These are phyloP conservation scores for Polymyxa betae DNA, from an alignment of 208 protist genomes.

Conservation along the genomic window DNA sequence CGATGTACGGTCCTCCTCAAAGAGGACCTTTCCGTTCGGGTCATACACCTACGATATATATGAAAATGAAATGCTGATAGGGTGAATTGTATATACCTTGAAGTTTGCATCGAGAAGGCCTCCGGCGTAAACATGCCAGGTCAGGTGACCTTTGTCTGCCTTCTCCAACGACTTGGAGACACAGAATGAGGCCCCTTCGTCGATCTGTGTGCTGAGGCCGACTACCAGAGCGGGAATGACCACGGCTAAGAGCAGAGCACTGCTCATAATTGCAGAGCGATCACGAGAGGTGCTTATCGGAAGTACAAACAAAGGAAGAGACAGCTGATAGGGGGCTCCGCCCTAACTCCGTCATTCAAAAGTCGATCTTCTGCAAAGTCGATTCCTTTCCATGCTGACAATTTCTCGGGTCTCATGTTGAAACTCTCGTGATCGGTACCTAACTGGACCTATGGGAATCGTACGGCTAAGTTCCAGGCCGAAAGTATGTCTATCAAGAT, in stretches of 20 bases:
- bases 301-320: too few species aligned
- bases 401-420: too few species aligned
- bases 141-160: neutral
- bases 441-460: too few species aligned
- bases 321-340: too few species aligned
- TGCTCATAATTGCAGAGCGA: too few species aligned
- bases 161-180: neutral
- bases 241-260: neutral
- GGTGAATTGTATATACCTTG: neutral
- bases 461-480: too few species aligned
- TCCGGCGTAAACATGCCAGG: conserved; percentile 9
- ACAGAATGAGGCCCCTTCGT: neutral
- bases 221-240: neutral
- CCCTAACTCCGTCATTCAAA: too few species aligned
- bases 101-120: conserved; percentile 17
- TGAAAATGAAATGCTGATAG: neutral
- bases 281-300: too few species aligned
- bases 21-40: neutral
- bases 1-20: neutral
- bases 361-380: too few species aligned
- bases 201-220: neutral
- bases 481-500: too few species aligned
- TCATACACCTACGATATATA: conserved; percentile 33
- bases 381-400: too few species aligned
- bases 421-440: too few species aligned